phyloP scores from a whole-genome alignment of 176 grass and related monocot genomes.

The Triticum dicoccoides region DNA sequence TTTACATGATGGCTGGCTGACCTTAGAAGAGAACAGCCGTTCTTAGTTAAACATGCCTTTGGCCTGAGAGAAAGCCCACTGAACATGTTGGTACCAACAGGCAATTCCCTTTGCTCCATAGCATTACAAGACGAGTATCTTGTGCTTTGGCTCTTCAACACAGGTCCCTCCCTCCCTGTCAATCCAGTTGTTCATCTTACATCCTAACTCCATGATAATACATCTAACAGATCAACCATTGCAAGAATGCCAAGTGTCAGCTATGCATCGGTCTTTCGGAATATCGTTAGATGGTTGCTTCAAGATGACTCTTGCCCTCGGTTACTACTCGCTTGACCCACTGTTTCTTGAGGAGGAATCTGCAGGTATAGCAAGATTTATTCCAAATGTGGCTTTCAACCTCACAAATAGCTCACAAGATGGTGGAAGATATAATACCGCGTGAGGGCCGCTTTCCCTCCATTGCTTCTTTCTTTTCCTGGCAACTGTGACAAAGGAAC shows the following conservation, averaged over 20 bases:
- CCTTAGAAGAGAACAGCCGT: not conserved
- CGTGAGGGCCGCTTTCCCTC: constrained; percentile 71
- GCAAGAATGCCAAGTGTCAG: constrained; percentile 7
- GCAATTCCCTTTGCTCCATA: not conserved
- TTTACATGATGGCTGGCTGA: constrained; percentile 26
- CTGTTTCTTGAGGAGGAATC: constrained; percentile 65
- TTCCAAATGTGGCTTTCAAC: not conserved
- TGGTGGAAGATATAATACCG: constrained; percentile 35
- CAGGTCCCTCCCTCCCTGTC: not conserved
- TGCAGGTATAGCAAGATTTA: constrained; percentile 19
- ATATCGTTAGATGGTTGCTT: constrained; percentile 22
- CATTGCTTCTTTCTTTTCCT: constrained; percentile 95
- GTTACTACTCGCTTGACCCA: constrained; percentile 45
- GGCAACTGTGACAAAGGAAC: constrained; percentile 83
- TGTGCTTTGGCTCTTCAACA: not conserved
- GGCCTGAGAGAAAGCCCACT: constrained; percentile 12
- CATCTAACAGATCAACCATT: not conserved
- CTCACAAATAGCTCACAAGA: not conserved
- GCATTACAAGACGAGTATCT: not conserved
- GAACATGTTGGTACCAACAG: not conserved
- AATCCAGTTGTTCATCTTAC: not conserved
- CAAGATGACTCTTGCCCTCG: constrained; percentile 4
- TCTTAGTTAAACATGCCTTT: not conserved
- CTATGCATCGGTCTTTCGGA: not conserved
- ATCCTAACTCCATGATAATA: constrained; percentile 15